These are phyloP conservation scores for Arxiozyma slooffiae DNA, from an alignment of 1,139 yeast species.

Conservation along the genomic window DNA sequence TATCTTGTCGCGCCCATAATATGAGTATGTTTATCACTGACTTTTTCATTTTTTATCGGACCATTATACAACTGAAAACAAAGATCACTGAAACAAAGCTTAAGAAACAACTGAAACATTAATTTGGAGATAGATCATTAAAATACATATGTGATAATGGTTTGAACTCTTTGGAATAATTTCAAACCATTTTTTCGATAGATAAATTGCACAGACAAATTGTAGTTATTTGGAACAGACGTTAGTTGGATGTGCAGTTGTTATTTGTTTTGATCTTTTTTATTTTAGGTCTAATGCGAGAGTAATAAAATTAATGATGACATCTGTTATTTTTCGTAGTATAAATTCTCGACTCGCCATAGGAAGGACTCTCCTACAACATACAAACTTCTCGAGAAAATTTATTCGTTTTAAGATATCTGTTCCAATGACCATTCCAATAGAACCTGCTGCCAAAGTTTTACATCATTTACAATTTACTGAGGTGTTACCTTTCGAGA, in stretches of 20 bases:
- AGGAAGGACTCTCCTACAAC: not conserved
- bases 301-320: not conserved
- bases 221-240: no score
- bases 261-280: not conserved
- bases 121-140: no score
- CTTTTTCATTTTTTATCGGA: no score
- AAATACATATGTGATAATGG: no score
- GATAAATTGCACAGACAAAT: not conserved
- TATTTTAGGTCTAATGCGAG: not conserved
- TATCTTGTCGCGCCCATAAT: no score
- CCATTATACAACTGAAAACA: no score
- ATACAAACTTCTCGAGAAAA: not conserved
- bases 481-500: constrained; percentile 40
- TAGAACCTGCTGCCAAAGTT: constrained; percentile 28
- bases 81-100: no score
- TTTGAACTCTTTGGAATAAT: no score
- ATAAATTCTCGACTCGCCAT: not conserved
- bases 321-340: not conserved
- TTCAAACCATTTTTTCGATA: no score
- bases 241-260: not conserved
- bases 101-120: no score
- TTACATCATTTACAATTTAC: constrained; percentile 58
- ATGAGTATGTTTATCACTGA: no score
- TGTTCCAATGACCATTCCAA: not conserved
- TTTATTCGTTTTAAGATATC: not conserved